Percentiles rank a stretch among this genome's conserved stretches.
phyloP scores from a whole-genome alignment of 2,329 filamentous ascomycete species.

The Hypomyces perniciosus region DNA sequence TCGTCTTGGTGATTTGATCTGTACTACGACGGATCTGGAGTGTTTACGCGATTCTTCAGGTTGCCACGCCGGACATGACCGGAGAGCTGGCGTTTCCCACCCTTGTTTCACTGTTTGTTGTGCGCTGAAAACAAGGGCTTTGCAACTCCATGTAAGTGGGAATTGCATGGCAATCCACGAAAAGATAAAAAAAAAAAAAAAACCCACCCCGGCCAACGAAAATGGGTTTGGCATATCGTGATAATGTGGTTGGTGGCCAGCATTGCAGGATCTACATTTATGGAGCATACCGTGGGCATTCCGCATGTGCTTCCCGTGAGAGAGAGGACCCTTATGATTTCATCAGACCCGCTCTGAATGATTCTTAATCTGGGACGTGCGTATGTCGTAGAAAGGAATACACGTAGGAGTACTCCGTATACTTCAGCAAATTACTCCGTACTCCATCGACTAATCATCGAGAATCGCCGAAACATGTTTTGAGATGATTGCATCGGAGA shows the following conservation, averaged over 20 bases:
- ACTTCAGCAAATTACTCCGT: not conserved
- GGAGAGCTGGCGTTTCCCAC: not conserved
- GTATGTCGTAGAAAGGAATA: conserved; percentile 1
- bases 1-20: too few relatives aligned
- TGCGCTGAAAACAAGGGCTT: not conserved
- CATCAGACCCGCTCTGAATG: conserved; percentile 15
- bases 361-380: conserved; percentile 9
- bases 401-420: not conserved
- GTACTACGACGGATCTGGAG: too few relatives aligned
- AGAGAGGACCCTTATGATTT: conserved; percentile 26
- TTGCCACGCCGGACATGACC: not conserved
- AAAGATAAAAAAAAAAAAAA: not conserved
- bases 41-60: not conserved
- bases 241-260: not conserved
- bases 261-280: not conserved
- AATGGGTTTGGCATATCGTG: not conserved
- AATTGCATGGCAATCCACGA: too few relatives aligned
- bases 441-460: not conserved
- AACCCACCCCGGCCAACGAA: not conserved
- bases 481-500: too few relatives aligned
- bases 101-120: not conserved
- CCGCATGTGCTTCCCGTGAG: not conserved
- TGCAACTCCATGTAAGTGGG: not conserved
- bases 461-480: too few relatives aligned
- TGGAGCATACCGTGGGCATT: not conserved